These are phyloP conservation scores for Oryza glaberrima DNA, from an alignment of 176 grass and related monocot genomes.

Conservation along the genomic window DNA sequence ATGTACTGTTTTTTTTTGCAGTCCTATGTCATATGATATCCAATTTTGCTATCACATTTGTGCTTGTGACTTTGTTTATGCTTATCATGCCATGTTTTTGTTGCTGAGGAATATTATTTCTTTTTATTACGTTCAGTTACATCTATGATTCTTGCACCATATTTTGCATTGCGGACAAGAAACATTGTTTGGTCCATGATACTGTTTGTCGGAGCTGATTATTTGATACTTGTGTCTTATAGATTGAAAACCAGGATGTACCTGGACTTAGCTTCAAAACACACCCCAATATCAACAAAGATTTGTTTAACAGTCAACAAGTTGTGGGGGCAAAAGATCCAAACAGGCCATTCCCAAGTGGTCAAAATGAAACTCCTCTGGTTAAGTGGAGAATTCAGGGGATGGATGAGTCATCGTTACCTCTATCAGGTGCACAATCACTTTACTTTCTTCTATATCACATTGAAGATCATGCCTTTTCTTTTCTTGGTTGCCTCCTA, in stretches of 20 bases:
- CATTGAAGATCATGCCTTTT: not conserved
- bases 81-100: not conserved
- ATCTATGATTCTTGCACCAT: not conserved
- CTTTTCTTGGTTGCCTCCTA: not conserved
- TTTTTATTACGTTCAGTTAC: not conserved
- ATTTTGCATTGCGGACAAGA: not conserved
- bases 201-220: not conserved
- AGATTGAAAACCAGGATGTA: constrained; percentile 83
- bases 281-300: constrained; percentile 82
- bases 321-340: constrained; percentile 84
- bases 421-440: constrained; percentile 62
- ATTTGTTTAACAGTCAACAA: constrained; percentile 78
- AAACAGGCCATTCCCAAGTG: constrained; percentile 81
- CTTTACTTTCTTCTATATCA: constrained; percentile 28
- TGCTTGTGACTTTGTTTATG: not conserved
- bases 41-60: not conserved
- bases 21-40: not conserved
- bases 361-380: constrained; percentile 88
- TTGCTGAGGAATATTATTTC: not conserved
- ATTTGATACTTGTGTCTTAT: constrained; percentile 35
- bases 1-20: not conserved
- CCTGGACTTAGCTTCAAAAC: constrained; percentile 85
- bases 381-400: constrained; percentile 96
- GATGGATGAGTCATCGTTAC: constrained; percentile 71
- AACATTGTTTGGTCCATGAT: not conserved